phyloP scores from a whole-genome alignment of 495 filamentous ascomycete genomes.

The Tuber microsphaerosporum region DNA sequence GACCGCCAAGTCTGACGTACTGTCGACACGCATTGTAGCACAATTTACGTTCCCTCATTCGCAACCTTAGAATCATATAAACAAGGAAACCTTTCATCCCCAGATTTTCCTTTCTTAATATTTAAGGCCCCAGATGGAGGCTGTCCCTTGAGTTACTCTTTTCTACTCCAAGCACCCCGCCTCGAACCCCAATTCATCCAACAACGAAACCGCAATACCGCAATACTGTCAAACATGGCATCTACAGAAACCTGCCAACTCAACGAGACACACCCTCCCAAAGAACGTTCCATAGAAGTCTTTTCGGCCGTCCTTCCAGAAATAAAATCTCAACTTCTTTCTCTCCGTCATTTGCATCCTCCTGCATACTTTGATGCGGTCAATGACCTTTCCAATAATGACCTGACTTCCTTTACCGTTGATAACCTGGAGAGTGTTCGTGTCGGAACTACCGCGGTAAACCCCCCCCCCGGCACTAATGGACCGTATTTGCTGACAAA shows the following conservation, averaged over 20 bases:
- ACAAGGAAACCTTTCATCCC: background rate
- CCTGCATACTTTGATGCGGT: constrained; percentile 46
- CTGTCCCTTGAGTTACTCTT: background rate
- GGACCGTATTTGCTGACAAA: background rate
- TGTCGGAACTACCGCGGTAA: constrained; percentile 46
- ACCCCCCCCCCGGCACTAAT: background rate
- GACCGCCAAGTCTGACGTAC: no score
- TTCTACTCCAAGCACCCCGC: background rate
- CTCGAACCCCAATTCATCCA: background rate
- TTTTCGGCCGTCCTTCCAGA: constrained; percentile 25
- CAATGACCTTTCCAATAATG: constrained; percentile 45
- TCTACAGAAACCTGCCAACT: constrained; percentile 29
- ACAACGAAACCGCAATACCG: background rate
- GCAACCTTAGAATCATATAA: no score
- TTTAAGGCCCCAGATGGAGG: background rate
- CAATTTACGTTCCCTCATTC: no score
- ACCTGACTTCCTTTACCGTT: constrained; percentile 48
- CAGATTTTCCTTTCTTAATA: background rate
- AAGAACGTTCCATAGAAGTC: constrained; percentile 27
- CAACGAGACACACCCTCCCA: constrained; percentile 15
- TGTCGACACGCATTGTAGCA: no score
- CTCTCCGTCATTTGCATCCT: constrained; percentile 36
- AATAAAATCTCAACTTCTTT: constrained; percentile 22
- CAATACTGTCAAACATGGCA: constrained; percentile 19
- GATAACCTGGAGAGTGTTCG: constrained; percentile 50